Evolutionary conservation across 495 filamentous ascomycete genomes (phyloP), one percentile per base, ranked within the genome.

Genomic region (Lasiosphaeria hispida): DNA sequence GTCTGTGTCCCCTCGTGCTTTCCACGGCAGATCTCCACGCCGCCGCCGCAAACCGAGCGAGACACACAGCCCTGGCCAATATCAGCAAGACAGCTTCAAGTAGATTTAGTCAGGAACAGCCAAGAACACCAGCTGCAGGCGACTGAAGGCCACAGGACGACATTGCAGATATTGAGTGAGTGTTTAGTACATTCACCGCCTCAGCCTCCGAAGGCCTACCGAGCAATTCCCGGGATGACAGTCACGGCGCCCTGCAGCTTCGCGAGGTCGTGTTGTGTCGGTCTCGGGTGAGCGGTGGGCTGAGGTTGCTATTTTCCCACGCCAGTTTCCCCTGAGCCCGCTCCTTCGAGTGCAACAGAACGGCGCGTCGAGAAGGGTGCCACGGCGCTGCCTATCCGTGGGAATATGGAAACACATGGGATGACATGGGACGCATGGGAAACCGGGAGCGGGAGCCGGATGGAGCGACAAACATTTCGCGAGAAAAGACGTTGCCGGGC

Each of bases 361-460:
- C 23, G 23, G 23, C 23, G 23, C 23, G 23, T 30, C 23, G 23
- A 30, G 23, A 30, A 42, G 38, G 18, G 19, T 33, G 38, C 18
- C 52, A 54, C 52, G 52, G 52, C 38, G 23, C 39, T 18, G 33
- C n/a, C 7, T 17, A 18, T 19, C 36, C 17, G 49, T 37, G 49
- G 52, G 33, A 17, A n/a, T 34, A 40, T 54, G 52, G 52, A 43
- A 41, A 35, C 18, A 10, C 23, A 30, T 30, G 23, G 23, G 23
- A 30, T 30, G 23, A 30, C 23, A 30, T 30, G 23, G 23, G 23
- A 30, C 23, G 23, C 15, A 15, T 41, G 52, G 52, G 43, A 54
- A 54, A 15, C 39, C 52, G 52, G 52, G 52, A 54, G 39, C 52
- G 52, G 52, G 38, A 43, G 52, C 52, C 52, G 43, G 38, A 54